Base-by-base conservation (phyloP, 768 basidiomycete genomes). In the Suillus spraguei region DNA sequence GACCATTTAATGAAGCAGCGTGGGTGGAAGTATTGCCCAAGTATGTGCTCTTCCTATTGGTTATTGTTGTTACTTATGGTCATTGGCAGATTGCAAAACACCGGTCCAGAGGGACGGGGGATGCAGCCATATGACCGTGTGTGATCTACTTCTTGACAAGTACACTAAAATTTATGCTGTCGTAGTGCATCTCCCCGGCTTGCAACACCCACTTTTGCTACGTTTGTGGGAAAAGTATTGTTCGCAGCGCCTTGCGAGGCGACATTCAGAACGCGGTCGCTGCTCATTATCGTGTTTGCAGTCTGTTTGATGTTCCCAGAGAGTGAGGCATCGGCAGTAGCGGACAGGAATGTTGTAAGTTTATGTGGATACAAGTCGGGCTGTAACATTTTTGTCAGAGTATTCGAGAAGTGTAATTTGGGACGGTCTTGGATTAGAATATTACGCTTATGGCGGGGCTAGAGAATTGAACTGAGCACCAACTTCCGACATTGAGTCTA, bases 1-100 rank as follows among this genome's bases (percentile, higher is more conserved):
- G 78, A 81, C 5, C 73, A 80, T 59, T 63, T 87, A 50, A 85
- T 87, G 83, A 70, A 74, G 42, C 65, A 76, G 67, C 73, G 78
- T n/a, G 87, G 87, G 7, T 89, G 88, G 88, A 85, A 84, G 64
- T 80, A 81, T 60, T 90, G 89, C 69, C 85, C 88, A 64, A 85
- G 88, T 78, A 66, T 58, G 78, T 66, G 11, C n/a, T 17, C 52
- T 32, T 61, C 16, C 4, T 35, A 22, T 41, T 14, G n/a, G 14
- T 14, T 41, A 28, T 28, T 9, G 11, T 17, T n/a, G 32, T 47
- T 28, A 39, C 32, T 68, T 22, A 61, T 41, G 8, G 17, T 46
- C 22, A 20, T 35, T 20, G 35, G 9, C 64, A 82, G 82, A 78
- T 39, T 83, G 83, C 65, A 71, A 64, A 56, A 83, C 85, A 11